phyloP scores from a whole-genome alignment of 805 yeast species.

The Yamadazyma endophytica region DNA sequence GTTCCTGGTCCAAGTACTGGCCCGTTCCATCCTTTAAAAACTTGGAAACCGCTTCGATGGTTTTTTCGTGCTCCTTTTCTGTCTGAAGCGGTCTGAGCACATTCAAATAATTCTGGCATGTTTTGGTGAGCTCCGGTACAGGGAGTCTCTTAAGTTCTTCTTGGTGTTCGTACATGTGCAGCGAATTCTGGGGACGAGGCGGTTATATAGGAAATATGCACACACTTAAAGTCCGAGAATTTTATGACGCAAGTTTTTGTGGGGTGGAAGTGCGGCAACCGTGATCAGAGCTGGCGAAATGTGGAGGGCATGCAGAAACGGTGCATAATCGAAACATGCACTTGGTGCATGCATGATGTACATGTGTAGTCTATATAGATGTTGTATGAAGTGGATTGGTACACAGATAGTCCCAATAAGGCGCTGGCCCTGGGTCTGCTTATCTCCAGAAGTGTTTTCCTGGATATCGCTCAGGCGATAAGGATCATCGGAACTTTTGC shows the following conservation, averaged over 20 bases:
- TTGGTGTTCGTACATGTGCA: slow-evolving; percentile 63
- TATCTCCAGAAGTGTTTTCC: too few species aligned
- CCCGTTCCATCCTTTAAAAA: slow-evolving; percentile 51
- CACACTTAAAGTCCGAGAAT: slow-evolving; percentile 1
- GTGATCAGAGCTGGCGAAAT: too few species aligned
- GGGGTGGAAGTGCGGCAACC: neutral
- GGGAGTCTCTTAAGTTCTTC: slow-evolving; percentile 63
- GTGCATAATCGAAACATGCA: too few species aligned
- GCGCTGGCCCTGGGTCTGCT: too few species aligned
- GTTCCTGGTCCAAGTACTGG: slow-evolving; percentile 58
- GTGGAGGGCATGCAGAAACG: too few species aligned
- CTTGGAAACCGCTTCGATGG: slow-evolving; percentile 52
- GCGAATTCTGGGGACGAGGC: too few species aligned
- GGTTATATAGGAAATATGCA: slow-evolving; percentile 7
- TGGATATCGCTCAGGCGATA: too few species aligned
- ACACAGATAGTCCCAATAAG: too few species aligned
- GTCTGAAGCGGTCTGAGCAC: slow-evolving; percentile 80
- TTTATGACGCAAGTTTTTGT: slow-evolving; percentile 4
- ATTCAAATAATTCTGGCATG: slow-evolving; percentile 62
- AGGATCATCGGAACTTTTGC: too few species aligned
- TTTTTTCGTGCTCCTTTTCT: slow-evolving; percentile 59
- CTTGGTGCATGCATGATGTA: too few species aligned
- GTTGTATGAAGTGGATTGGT: too few species aligned
- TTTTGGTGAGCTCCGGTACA: slow-evolving; percentile 68
- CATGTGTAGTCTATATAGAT: too few species aligned